Percentiles rank a stretch among this genome's conserved stretches.
Evolutionary conservation across 2,329 filamentous ascomycete genomes (phyloP).

Genomic region (Monosporascus ibericus): DNA sequence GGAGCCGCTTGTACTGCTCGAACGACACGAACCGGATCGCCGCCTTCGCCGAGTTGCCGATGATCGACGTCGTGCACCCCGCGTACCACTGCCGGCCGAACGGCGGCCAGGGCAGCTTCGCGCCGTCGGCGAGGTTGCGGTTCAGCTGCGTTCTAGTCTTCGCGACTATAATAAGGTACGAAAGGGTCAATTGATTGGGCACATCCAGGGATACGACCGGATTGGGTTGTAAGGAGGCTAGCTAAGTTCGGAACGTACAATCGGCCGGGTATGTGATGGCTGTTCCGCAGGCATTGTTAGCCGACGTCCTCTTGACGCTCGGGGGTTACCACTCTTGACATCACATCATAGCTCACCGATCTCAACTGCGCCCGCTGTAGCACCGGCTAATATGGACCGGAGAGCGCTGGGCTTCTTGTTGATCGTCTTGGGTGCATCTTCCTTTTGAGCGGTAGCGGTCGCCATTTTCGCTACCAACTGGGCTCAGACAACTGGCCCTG

Average conservation of each 20-base stretch:
- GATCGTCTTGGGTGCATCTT: constrained; percentile 13
- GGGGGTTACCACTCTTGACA: constrained; percentile 12
- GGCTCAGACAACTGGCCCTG: not conserved
- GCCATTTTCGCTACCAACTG: constrained; percentile 2
- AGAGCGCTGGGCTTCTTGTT: constrained; percentile 65
- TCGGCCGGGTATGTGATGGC: constrained; percentile 77
- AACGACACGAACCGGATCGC: constrained; percentile 95
- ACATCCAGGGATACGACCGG: no score
- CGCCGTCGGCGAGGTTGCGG: constrained; percentile 66
- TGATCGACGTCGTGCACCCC: constrained; percentile 92
- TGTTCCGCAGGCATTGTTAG: constrained; percentile 19
- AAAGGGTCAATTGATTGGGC: not conserved
- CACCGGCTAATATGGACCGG: constrained; percentile 86
- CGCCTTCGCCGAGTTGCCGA: constrained; percentile 94
- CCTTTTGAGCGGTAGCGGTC: constrained; percentile 4
- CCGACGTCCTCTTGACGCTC: constrained; percentile 1
- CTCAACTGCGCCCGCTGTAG: constrained; percentile 89
- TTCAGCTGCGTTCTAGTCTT: constrained; percentile 96
- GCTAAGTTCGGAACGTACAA: constrained; percentile 42
- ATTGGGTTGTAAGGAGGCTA: not conserved
- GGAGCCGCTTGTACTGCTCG: constrained; percentile 81
- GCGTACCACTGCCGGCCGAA: constrained; percentile 97
- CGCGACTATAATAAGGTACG: constrained; percentile 53
- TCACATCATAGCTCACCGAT: constrained; percentile 57
- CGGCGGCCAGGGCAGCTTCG: constrained; percentile 91